phyloP scores from a whole-genome alignment of 2,329 filamentous ascomycete genomes.

The Aspergillus tamarii region DNA sequence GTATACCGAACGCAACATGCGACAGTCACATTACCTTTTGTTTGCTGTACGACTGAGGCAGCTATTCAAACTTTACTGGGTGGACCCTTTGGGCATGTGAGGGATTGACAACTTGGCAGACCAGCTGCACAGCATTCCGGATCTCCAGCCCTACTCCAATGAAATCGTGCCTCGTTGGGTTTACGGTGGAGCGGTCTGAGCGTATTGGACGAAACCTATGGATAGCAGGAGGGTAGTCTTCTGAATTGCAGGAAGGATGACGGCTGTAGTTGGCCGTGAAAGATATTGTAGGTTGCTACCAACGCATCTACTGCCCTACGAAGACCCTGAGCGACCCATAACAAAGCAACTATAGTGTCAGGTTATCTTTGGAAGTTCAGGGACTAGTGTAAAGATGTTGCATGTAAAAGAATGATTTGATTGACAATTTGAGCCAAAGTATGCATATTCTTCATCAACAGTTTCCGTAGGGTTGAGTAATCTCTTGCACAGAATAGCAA shows the following conservation, averaged over 20 bases:
- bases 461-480: neutral
- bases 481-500: neutral
- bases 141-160: neutral
- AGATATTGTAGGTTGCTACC: neutral
- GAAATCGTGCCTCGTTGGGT: neutral
- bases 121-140: neutral
- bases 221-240: neutral
- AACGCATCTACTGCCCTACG: neutral
- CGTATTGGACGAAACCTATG: neutral
- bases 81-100: neutral
- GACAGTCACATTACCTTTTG: neutral
- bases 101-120: neutral
- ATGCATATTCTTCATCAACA: neutral
- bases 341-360: accelerated
- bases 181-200: neutral
- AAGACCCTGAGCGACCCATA: neutral
- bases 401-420: neutral
- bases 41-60: neutral
- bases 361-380: neutral
- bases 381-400: neutral
- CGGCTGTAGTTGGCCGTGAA: neutral
- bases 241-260: neutral
- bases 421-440: neutral
- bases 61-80: neutral
- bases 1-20: neutral